Conservation (phyloP, 2,329 filamentous ascomycete genomes). For the Xylaria hypoxylon region DNA sequence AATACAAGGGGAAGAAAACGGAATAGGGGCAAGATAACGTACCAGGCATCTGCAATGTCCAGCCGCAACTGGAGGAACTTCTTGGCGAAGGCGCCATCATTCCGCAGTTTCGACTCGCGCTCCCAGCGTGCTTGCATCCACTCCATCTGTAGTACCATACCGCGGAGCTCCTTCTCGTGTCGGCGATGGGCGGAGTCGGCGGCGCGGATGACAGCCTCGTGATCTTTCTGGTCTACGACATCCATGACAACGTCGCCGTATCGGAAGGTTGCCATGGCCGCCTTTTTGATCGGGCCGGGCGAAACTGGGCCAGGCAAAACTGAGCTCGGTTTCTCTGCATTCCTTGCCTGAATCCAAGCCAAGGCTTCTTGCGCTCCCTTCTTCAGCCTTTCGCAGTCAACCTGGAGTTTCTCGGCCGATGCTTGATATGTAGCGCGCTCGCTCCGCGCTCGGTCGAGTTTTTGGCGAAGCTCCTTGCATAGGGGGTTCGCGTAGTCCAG, state of each 20-base stretch:
- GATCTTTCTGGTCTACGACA: slow-evolving; percentile 52
- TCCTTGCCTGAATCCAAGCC: slow-evolving; percentile 52
- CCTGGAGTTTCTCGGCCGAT: slow-evolving; percentile 66
- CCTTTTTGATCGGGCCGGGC: slow-evolving; percentile 41
- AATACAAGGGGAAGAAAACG: slow-evolving; percentile 22
- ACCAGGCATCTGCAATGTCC: slow-evolving; percentile 90
- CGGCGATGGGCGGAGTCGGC: slow-evolving; percentile 73
- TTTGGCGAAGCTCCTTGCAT: slow-evolving; percentile 65
- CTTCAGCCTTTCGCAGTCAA: slow-evolving; percentile 62
- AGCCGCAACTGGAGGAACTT: slow-evolving; percentile 82
- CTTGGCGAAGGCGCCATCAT: slow-evolving; percentile 88
- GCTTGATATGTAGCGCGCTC: slow-evolving; percentile 70
- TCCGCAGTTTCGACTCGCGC: slow-evolving; percentile 83
- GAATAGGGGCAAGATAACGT: slow-evolving; percentile 57
- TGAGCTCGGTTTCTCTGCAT: slow-evolving; percentile 41
- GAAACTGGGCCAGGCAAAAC: slow-evolving; percentile 31
- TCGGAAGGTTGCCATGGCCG: slow-evolving; percentile 48
- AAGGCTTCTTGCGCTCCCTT: slow-evolving; percentile 54
- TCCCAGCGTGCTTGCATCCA: slow-evolving; percentile 86
- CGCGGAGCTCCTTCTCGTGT: slow-evolving; percentile 81
- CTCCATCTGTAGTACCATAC: slow-evolving; percentile 88
- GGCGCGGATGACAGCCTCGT: slow-evolving; percentile 65
- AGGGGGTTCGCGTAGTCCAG: slow-evolving; percentile 45
- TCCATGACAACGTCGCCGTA: slow-evolving; percentile 66
- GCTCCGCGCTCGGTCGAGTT: slow-evolving; percentile 76